Conservation (phyloP, 345 rosid species). For the Euphorbia tirucalli region DNA sequence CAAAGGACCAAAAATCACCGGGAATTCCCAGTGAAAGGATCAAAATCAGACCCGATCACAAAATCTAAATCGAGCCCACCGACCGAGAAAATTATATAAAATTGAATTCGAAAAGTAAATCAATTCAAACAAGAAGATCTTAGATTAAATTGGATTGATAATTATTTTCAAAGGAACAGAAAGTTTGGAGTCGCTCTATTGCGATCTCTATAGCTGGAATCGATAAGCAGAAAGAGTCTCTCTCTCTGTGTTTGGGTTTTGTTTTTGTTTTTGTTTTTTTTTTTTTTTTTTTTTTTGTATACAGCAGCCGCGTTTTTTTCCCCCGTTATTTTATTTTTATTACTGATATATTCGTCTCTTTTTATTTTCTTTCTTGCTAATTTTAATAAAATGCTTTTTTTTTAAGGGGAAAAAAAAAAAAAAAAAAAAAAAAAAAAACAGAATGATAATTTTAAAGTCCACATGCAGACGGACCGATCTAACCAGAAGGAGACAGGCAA, state of each 20-base stretch:
- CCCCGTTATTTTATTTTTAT: constrained; percentile 13
- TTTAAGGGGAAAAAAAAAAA: too few relatives aligned
- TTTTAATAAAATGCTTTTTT: background rate
- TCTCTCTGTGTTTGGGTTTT: constrained; percentile 26
- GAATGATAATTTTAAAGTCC: constrained; percentile 12
- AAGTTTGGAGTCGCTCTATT: constrained; percentile 22
- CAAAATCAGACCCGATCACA: constrained; percentile 37
- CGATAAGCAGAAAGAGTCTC: constrained; percentile 36
- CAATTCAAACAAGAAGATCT: constrained; percentile 12
- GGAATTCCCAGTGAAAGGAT: constrained; percentile 33
- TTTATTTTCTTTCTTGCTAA: background rate
- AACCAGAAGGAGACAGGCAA: background rate
- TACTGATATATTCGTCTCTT: background rate
- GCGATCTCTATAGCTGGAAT: constrained; percentile 50
- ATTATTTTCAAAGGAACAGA: background rate
- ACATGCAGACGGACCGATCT: constrained; percentile 10
- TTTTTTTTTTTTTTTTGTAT: constrained; percentile 32
- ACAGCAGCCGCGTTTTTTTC: constrained; percentile 48
- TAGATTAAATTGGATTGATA: background rate
- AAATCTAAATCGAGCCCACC: constrained; percentile 22
- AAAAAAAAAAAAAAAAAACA: too few relatives aligned
- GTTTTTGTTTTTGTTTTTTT: constrained; percentile 31
- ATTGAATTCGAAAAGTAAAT: constrained; percentile 5
- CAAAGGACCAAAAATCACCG: constrained; percentile 28
- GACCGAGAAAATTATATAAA: background rate